Evolutionary conservation across 768 basidiomycete species (phyloP).

Genomic region (Galerina marginata): DNA sequence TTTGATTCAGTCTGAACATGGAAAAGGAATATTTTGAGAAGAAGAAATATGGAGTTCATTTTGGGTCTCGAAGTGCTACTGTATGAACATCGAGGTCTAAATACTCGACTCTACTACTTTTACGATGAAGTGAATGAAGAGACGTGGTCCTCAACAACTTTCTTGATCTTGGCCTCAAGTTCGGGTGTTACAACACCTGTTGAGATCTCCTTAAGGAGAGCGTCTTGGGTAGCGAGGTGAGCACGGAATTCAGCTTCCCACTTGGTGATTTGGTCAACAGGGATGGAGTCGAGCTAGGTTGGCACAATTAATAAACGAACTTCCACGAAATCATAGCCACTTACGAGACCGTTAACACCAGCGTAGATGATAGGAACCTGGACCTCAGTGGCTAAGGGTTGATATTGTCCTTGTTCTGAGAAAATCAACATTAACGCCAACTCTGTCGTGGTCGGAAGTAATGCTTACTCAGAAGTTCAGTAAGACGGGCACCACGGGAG

Average conservation of each 20-base stretch:
- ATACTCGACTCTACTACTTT: slow-evolving; percentile 31
- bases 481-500: slow-evolving; percentile 96
- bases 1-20: no score
- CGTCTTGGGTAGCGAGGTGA: slow-evolving; percentile 77
- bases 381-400: slow-evolving; percentile 91
- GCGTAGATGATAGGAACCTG: slow-evolving; percentile 99
- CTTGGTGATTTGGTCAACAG: slow-evolving; percentile 91
- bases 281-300: slow-evolving; percentile 86
- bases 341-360: slow-evolving; percentile 97
- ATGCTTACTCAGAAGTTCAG: slow-evolving; percentile 87
- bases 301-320: slow-evolving; percentile 3
- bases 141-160: slow-evolving; percentile 89
- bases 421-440: slow-evolving; percentile 22
- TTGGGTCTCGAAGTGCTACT: slow-evolving; percentile 31
- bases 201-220: slow-evolving; percentile 85
- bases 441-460: background rate
- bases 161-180: slow-evolving; percentile 94
- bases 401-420: slow-evolving; percentile 97
- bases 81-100: slow-evolving; percentile 32
- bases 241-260: slow-evolving; percentile 94
- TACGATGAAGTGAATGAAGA: slow-evolving; percentile 74
- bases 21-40: background rate
- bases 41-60: slow-evolving; percentile 36
- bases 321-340: slow-evolving; percentile 31
- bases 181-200: slow-evolving; percentile 86